Base-by-base conservation (phyloP, 164 flowering plant species). In the Hamamelis virginiana region DNA sequence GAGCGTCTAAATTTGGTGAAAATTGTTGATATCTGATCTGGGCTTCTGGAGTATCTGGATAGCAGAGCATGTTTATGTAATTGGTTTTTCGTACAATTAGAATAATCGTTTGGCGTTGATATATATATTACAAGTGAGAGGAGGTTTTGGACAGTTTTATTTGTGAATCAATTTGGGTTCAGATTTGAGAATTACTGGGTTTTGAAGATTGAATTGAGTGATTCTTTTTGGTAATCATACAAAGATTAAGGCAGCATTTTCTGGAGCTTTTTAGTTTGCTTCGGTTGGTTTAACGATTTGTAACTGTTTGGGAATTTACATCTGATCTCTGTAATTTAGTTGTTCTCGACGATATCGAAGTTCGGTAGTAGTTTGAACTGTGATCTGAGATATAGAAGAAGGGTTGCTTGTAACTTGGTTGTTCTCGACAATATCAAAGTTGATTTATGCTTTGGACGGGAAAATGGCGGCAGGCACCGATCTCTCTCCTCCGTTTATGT, bases 401-500 rank as follows among this genome's bases (percentile, higher is more conserved):
- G 16, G 21, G 9, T 45, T 21, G 44, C 19, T 64, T 14, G 52
- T 19, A 26, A 16, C 18, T 44, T 12, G 51, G 22, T 52, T 16
- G 50, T 38, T 33, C n/a, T 23, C n/a, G n/a, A n/a, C n/a, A n/a
- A n/a, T n/a, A 15, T 43, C 28, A 28, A 25, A 56, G 27, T 57
- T 52, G 52, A 56, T 75, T 45, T 69, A 76, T 79, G 82, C 33
- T 66, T 60, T 41, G 38, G 63, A 59, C 55, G 53, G 66, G 61
- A 64, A 59, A 28, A 81, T 83, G 85, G 79, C 89, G 0, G 81
- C 85, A 14, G 86, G 75, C 52, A 64, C 76, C 66, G 85, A 81
- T 75, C 81, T 76, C 68, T 78, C 85, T 9, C 80, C 74, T 64
- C 59, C 77, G 18, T 69, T 74, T 55, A 72, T 72, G 1, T 16